Evolutionary conservation across 345 rosid genomes (phyloP).

Genomic region (Eucalyptus cladocalyx): DNA sequence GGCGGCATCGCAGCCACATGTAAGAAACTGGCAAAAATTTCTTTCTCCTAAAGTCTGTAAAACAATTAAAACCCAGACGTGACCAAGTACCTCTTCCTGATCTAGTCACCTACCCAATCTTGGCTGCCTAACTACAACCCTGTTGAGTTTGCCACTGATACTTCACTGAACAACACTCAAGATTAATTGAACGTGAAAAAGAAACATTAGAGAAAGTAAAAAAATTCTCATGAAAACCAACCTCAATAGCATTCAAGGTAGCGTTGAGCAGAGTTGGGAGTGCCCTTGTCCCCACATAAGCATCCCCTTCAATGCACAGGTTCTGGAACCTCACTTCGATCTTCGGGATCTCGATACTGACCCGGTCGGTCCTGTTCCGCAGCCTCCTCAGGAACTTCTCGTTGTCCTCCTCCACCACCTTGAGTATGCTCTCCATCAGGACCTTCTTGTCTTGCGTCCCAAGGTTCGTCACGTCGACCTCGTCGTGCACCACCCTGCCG

Average conservation of each 20-base stretch:
- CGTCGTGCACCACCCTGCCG: conserved; percentile 3
- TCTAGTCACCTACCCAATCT: no score
- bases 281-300: conserved; percentile 25
- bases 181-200: accelerated
- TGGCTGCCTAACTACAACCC: accelerated
- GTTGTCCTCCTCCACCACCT: conserved; percentile 19
- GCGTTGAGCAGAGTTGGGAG: conserved; percentile 25
- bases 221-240: neutral
- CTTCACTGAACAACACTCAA: no score
- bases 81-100: no score
- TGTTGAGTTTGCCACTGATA: no score
- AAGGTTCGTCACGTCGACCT: conserved; percentile 17
- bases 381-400: conserved; percentile 7
- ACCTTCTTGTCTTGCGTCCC: conserved; percentile 16
- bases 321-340: conserved; percentile 29
- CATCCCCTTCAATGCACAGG: conserved; percentile 21
- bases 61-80: no score
- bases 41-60: no score
- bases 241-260: conserved; percentile 20
- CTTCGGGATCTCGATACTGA: conserved; percentile 18
- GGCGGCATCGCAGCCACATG: neutral
- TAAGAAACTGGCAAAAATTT: no score
- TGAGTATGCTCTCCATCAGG: conserved; percentile 17
- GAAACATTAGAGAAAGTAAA: neutral
- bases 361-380: conserved; percentile 17